Evolutionary conservation across 768 basidiomycete species (phyloP), one percentile per base, ranked within the genome.

Genomic region (Coprinopsis strossmayeri): DNA sequence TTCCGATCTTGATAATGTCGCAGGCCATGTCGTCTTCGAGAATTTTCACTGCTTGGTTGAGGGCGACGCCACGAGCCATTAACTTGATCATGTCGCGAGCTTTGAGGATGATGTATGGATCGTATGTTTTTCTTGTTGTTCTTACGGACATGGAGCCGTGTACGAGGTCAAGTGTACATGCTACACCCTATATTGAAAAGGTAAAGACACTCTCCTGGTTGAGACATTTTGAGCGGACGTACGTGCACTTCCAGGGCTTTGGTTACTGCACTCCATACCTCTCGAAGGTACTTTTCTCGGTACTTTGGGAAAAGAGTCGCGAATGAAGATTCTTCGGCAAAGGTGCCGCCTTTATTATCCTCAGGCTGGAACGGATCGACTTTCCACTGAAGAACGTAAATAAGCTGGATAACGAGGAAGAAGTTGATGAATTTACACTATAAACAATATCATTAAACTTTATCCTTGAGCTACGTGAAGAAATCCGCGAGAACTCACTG

Each of bases 301-400:
- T 98, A 98, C 67, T 96, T 98, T 11, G 96, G 96, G 67, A 99
- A 99, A 9, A 99, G 78, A 1, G 96, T 95, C 9, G 95, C 95
- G 59, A 98, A 99, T 0, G 92, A 95, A 2, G 93, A 96, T 71
- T 99, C 96, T 64, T 98, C 95, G 1, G 82, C 76, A 69, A 99
- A 92, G 1, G 87, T 73, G 0, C 88, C 87, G 12, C 77, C 83
- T 59, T 82, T 84, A 67, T 91, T 91, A 66, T 95, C 89, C 34
- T 63, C 64, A 3, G 77, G 72, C 50, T 72, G 61, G 66, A 97
- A 97, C 4, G 84, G 66, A 23, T 94, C 86, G 43, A 98, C 69
- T 68, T 88, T 89, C 96, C 96, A 99, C 43, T 45, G 18, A 10
- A n/a, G 15, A 32, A 7, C 27, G 25, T 23, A 24, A 5, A 42